Evolutionary conservation across 2,329 filamentous ascomycete genomes (phyloP), one percentile per base, ranked within the genome.

Genomic region (Capronia coronata): DNA sequence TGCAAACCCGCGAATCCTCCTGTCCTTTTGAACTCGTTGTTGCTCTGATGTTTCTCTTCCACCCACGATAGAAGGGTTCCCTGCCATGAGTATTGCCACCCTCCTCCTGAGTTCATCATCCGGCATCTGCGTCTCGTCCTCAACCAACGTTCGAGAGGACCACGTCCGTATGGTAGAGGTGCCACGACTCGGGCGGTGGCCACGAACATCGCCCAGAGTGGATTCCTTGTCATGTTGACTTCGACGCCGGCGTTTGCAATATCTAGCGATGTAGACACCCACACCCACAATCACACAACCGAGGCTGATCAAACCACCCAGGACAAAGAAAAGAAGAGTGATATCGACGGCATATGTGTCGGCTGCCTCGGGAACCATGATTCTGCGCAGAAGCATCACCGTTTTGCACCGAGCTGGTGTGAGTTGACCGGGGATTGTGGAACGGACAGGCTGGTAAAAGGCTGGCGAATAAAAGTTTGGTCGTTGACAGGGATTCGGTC

Each of bases 61-160:
- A 1, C 21, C 19, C 3, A 46, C 42, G 6, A 25, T 18, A 9
- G 39, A 43, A 22, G 43, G 16, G 39, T 46, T 30, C 21, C 38
- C n/a, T 8, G 34, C 14, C 42, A 43, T 27, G 35, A 47, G 14
- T 9, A 32, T 27, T 19, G 41, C 46, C 29, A 30, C 32, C 18
- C 51, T 45, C 30, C 32, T 39, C 19, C 29, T 32, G 29, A 32
- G 7, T 32, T 32, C 29, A 32, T 32, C 29, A 32, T n/a, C 29
- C 13, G 7, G 29, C 3, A 32, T n/a, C 29, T 32, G 29, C 29
- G 13, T 32, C 7, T 32, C 29, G n/a, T 32, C 29, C 29, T n/a
- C 29, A n/a, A 10, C 3, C 29, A 32, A n/a, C 11, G 29, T 32
- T 6, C 7, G 29, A n/a, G 11, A 6, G 7, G 29, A 32, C 29